Conservation (phyloP, 345 rosid species). For the Diplotaxis tenuifolia region DNA sequence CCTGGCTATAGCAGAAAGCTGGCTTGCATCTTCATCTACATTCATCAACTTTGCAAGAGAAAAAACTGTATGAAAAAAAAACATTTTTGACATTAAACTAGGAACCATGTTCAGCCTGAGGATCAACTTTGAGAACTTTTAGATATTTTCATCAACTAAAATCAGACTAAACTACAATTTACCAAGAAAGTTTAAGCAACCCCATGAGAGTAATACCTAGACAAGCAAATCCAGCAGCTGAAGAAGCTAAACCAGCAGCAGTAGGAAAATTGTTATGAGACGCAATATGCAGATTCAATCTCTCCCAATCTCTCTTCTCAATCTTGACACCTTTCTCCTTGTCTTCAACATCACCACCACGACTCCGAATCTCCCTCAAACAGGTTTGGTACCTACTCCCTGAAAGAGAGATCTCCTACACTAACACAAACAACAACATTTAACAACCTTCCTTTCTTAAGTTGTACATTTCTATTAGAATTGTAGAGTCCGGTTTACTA, state of each 20-base stretch:
- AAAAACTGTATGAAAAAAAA: slow-evolving; percentile 55
- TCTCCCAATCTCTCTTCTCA: slow-evolving; percentile 82
- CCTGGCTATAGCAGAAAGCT: slow-evolving; percentile 98
- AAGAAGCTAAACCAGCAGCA: slow-evolving; percentile 99
- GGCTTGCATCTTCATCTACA: slow-evolving; percentile 74
- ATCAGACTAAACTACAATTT: too few relatives aligned
- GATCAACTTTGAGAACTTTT: neutral
- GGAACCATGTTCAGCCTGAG: neutral
- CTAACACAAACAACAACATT: slow-evolving; percentile 14
- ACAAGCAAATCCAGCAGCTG: slow-evolving; percentile 98
- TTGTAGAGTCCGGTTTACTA: neutral
- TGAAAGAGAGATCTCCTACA: slow-evolving; percentile 88
- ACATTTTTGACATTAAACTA: neutral
- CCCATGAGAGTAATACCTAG: slow-evolving; percentile 68
- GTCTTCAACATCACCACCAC: slow-evolving; percentile 78
- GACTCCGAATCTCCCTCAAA: slow-evolving; percentile 76
- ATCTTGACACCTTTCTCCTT: slow-evolving; percentile 76
- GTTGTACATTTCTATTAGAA: neutral
- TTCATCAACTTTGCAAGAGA: slow-evolving; percentile 97
- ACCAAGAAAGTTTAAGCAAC: too few relatives aligned
- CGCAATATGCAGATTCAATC: slow-evolving; percentile 76
- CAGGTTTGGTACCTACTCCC: slow-evolving; percentile 90
- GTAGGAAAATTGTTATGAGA: slow-evolving; percentile 94
- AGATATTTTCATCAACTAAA: neutral
- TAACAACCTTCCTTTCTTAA: neutral